These are phyloP conservation scores for Dioscorea zingiberensis DNA, from an alignment of 106 monocot genomes.

Conservation along the genomic window DNA sequence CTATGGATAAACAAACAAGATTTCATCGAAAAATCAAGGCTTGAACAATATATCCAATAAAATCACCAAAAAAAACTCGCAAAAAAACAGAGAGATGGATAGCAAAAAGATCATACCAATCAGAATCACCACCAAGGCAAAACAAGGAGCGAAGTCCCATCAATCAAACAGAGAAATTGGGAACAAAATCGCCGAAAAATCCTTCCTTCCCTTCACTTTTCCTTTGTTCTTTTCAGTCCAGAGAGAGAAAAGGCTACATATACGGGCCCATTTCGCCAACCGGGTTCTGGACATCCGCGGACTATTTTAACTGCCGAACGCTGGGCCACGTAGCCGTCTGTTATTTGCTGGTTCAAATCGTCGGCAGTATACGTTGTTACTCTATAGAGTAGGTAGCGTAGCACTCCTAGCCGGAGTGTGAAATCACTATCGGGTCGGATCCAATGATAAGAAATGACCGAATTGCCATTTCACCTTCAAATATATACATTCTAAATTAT, in stretches of 20 bases:
- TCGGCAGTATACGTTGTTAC: not conserved
- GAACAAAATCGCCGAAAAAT: not conserved
- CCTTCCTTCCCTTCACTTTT: not conserved
- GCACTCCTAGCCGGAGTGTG: too few species aligned
- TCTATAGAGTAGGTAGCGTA: too few species aligned
- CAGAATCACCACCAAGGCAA: not conserved
- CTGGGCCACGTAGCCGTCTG: not conserved
- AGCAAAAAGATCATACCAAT: conserved; percentile 1
- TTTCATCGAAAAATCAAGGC: too few species aligned
- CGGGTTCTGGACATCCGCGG: not conserved
- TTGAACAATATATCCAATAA: not conserved
- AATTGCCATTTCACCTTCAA: too few species aligned
- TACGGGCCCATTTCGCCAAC: not conserved
- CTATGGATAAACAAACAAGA: not conserved
- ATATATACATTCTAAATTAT: too few species aligned
- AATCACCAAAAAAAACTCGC: not conserved
- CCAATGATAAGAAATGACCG: too few species aligned
- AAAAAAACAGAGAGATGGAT: not conserved
- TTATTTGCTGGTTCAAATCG: not conserved
- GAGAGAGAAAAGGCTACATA: not conserved
- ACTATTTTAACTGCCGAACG: not conserved
- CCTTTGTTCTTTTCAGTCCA: not conserved
- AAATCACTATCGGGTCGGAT: too few species aligned
- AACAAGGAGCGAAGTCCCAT: not conserved
- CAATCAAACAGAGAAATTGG: not conserved